These are phyloP conservation scores for Solanum dulcamara DNA, from an alignment of 257 asterid genomes.

Conservation along the genomic window DNA sequence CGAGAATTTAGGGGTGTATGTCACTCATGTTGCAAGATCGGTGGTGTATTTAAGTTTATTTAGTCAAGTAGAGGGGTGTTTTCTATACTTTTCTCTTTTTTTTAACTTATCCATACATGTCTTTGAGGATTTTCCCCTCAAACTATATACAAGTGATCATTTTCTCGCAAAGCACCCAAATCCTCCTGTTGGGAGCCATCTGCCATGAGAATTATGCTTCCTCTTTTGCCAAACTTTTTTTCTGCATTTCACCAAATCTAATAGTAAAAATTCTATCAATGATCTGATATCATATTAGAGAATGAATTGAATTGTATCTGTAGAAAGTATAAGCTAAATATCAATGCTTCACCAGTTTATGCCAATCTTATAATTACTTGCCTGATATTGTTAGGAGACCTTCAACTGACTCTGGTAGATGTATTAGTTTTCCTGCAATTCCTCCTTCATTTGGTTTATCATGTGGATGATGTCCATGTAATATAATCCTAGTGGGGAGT, in stretches of 20 bases:
- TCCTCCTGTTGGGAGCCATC: constrained; percentile 73
- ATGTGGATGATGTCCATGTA: constrained; percentile 84
- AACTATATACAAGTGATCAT: constrained; percentile 67
- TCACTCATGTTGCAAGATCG: too few relatives aligned
- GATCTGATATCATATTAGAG: too few relatives aligned
- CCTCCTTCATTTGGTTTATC: constrained; percentile 34
- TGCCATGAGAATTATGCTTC: constrained; percentile 48
- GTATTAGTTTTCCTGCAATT: constrained; percentile 59
- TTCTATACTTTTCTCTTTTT: too few relatives aligned
- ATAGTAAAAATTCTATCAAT: too few relatives aligned
- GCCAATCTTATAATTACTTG: too few relatives aligned
- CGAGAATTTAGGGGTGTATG: too few relatives aligned
- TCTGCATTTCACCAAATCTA: constrained; percentile 35
- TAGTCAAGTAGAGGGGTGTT: too few relatives aligned
- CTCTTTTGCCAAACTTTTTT: constrained; percentile 52
- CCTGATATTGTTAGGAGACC: constrained; percentile 69
- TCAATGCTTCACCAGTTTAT: too few relatives aligned
- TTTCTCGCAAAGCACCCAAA: constrained; percentile 54
- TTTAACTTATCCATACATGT: background rate
- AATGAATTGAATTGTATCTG: background rate
- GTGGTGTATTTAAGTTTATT: too few relatives aligned
- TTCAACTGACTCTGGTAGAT: constrained; percentile 71
- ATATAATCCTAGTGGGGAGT: constrained; percentile 50
- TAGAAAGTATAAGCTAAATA: background rate
- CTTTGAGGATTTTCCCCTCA: constrained; percentile 10